These are phyloP conservation scores for Stemphylium beticola DNA, from an alignment of 2,329 filamentous ascomycete genomes.

Conservation along the genomic window DNA sequence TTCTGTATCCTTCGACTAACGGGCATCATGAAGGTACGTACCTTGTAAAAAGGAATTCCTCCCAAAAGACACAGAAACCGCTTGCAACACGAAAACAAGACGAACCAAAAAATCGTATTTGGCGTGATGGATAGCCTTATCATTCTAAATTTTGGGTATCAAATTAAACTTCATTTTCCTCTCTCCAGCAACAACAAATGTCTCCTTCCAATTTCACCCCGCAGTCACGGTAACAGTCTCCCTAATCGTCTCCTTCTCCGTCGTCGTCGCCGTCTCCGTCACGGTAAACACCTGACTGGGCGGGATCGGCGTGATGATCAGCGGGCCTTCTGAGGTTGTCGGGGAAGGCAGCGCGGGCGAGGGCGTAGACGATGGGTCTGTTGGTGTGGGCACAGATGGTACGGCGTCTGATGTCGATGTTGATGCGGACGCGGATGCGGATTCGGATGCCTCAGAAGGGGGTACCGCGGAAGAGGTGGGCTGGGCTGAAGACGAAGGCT, in stretches of 20 bases:
- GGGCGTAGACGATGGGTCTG: not conserved
- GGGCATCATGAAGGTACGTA: too few relatives aligned
- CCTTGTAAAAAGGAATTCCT: too few relatives aligned
- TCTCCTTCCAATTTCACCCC: not conserved
- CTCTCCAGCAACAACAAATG: not conserved
- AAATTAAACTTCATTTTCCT: not conserved
- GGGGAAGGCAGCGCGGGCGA: constrained; percentile 4
- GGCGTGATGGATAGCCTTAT: too few relatives aligned
- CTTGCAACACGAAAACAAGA: too few relatives aligned
- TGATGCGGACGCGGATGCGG: not conserved
- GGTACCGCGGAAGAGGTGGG: not conserved
- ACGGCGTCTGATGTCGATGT: not conserved
- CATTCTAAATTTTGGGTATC: constrained; percentile 2
- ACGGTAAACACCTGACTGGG: constrained; percentile 43
- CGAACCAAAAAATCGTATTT: too few relatives aligned
- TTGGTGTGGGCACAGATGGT: constrained; percentile 1
- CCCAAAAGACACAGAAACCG: too few relatives aligned
- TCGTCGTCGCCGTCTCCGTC: constrained; percentile 40
- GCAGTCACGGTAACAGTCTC: constrained; percentile 36
- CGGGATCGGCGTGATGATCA: constrained; percentile 44
- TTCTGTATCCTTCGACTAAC: too few relatives aligned
- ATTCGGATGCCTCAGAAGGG: not conserved
- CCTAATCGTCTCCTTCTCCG: constrained; percentile 39
- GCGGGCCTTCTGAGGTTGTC: constrained; percentile 29
- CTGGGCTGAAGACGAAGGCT: not conserved